Evolutionary conservation across 2,329 filamentous ascomycete species (phyloP).

Genomic region (Bisporella sp.): DNA sequence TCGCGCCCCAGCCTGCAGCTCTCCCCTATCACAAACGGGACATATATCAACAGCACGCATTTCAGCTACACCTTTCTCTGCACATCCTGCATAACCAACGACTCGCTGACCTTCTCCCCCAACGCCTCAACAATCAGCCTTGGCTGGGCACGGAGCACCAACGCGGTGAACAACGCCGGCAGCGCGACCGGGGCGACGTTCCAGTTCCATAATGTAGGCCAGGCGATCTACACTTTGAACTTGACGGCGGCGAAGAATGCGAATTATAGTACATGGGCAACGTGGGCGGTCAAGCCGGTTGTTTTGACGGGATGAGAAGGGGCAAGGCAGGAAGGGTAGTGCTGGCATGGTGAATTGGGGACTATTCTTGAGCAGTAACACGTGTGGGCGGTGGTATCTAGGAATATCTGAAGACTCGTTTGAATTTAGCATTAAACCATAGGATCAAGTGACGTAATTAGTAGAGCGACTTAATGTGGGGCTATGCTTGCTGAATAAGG

Average conservation of each 20-base stretch:
- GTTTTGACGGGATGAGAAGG: no score
- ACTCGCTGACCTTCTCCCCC: not conserved
- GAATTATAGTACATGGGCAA: slow-evolving; percentile 3
- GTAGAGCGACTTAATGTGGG: no score
- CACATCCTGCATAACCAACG: slow-evolving; percentile 31
- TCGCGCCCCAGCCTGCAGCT: slow-evolving; percentile 30
- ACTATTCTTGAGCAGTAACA: no score
- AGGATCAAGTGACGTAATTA: no score
- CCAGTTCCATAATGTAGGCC: slow-evolving; percentile 3
- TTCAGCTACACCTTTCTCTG: slow-evolving; percentile 49
- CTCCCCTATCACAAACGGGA: slow-evolving; percentile 41
- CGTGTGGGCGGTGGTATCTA: no score
- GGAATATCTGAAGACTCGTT: no score
- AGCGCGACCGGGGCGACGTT: slow-evolving; percentile 4
- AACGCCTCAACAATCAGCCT: not conserved
- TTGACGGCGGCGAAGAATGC: not conserved
- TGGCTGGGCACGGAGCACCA: no score
- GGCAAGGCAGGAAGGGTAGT: no score
- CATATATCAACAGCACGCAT: slow-evolving; percentile 45
- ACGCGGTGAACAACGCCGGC: not conserved
- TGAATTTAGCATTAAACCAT: no score
- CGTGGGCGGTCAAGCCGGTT: not conserved
- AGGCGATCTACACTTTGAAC: not conserved
- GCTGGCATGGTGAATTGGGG: no score
- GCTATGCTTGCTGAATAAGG: no score